Evolutionary conservation across 2,329 filamentous ascomycete genomes (phyloP).

Genomic region (Pezicula neosporulosa): DNA sequence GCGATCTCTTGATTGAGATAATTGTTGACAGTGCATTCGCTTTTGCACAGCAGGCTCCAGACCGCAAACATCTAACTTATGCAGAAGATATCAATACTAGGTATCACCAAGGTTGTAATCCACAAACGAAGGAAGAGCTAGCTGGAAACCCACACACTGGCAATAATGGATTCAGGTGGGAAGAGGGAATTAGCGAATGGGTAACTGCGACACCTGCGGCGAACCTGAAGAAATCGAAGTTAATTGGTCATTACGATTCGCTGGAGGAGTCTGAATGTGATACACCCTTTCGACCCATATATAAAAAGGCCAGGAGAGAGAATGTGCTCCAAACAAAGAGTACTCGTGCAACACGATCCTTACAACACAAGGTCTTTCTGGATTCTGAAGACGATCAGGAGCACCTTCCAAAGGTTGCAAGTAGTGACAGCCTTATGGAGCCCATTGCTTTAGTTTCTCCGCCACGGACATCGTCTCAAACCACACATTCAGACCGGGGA

Average conservation of each 20-base stretch:
- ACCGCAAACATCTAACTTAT: constrained; percentile 25
- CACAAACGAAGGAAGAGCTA: constrained; percentile 1
- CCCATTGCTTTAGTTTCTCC: neutral
- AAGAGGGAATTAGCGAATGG: constrained; percentile 55
- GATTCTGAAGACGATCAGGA: neutral
- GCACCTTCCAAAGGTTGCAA: neutral
- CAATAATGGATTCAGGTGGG: constrained; percentile 41
- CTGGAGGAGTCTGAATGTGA: constrained; percentile 13
- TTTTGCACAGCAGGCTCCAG: constrained; percentile 26
- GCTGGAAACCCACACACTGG: constrained; percentile 5
- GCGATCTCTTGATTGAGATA: constrained; percentile 17
- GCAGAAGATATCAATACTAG: constrained; percentile 19
- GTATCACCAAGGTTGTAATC: neutral
- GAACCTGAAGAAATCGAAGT: constrained; percentile 18
- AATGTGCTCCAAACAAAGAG: neutral
- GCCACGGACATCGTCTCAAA: neutral
- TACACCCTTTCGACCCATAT: constrained; percentile 14
- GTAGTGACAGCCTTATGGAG: neutral
- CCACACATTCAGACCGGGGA: neutral
- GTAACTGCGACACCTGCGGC: constrained; percentile 42
- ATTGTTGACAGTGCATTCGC: constrained; percentile 29
- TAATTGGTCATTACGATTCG: constrained; percentile 12
- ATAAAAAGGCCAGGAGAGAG: too few relatives aligned
- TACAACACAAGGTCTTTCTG: neutral
- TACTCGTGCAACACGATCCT: neutral